phyloP scores from a whole-genome alignment of 116 monocot species.

The Posidonia oceanica region DNA sequence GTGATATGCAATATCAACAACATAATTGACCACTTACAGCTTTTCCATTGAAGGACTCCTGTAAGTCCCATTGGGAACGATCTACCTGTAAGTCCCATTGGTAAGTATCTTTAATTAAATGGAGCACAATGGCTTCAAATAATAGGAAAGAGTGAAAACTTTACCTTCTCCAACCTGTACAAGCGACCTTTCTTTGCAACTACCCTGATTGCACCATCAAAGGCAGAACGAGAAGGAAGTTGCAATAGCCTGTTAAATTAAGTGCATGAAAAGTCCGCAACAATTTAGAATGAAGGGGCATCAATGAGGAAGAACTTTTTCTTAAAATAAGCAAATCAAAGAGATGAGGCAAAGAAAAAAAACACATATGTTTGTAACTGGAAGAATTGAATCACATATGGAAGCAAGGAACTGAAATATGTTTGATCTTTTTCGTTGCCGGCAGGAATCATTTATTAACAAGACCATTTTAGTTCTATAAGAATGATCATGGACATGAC shows the following conservation, averaged over 20 bases:
- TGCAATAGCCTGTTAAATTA: slow-evolving; percentile 42
- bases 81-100: slow-evolving; percentile 27
- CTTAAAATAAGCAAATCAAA: no score
- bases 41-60: slow-evolving; percentile 53
- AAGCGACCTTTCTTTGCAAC: slow-evolving; percentile 36
- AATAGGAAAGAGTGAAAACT: slow-evolving; percentile 1
- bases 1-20: background rate
- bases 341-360: no score
- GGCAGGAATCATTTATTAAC: no score
- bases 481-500: no score
- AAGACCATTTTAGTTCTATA: no score
- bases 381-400: no score
- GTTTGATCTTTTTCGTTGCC: no score
- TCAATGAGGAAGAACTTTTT: no score
- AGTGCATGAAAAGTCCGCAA: background rate
- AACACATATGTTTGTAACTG: no score
- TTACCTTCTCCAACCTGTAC: slow-evolving; percentile 63
- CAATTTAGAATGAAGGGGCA: background rate
- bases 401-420: no score
- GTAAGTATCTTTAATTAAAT: background rate
- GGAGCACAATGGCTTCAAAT: background rate
- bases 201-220: slow-evolving; percentile 31
- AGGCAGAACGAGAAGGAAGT: slow-evolving; percentile 58
- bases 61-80: slow-evolving; percentile 54
- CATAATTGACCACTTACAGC: slow-evolving; percentile 31